Evolutionary conservation across 2,329 filamentous ascomycete genomes (phyloP).

Genomic region (Trematosphaeria pertusa): DNA sequence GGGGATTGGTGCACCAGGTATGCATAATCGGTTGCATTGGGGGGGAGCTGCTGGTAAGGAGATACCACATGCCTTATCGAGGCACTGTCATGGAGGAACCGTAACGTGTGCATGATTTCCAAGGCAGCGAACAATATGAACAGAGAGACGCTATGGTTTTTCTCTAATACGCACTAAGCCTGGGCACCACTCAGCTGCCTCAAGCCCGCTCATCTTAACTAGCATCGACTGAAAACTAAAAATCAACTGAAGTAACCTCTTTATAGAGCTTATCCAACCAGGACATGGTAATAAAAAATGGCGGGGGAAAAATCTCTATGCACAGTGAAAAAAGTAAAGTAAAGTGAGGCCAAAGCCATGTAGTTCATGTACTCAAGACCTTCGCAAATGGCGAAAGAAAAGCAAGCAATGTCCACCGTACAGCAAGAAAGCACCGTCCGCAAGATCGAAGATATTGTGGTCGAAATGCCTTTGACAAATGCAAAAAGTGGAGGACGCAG

Average conservation of each 20-base stretch:
- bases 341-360: background rate
- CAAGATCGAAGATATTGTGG: no score
- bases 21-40: constrained; percentile 4
- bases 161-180: no score
- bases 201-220: no score
- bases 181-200: no score
- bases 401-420: background rate
- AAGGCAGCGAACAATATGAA: no score
- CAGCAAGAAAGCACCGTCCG: no score
- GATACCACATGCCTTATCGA: no score
- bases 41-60: background rate
- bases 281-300: constrained; percentile 3
- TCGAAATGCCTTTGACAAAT: no score
- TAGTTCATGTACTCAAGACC: background rate
- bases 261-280: background rate
- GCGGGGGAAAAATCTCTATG: constrained; percentile 4
- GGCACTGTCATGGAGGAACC: no score
- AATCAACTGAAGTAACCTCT: background rate
- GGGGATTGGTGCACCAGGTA: background rate
- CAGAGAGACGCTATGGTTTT: no score
- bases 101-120: no score
- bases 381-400: background rate
- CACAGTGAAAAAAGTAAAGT: constrained; percentile 2
- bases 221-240: no score
- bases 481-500: background rate